Conservation (phyloP, 2,329 filamentous ascomycete species). For the Apiospora pterosperma region DNA sequence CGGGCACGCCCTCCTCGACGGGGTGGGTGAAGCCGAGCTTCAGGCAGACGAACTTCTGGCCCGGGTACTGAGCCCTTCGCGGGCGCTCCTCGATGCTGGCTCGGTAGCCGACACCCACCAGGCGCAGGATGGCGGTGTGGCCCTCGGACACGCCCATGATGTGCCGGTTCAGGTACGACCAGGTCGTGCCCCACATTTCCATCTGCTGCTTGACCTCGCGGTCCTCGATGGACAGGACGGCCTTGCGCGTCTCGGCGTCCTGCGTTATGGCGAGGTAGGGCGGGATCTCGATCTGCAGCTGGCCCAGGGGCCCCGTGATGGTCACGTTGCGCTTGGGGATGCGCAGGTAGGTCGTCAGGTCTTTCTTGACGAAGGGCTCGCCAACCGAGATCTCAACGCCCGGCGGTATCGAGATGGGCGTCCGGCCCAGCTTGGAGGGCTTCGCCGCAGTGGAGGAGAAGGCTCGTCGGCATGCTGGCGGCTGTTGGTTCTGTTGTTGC, state of each 20-base stretch:
- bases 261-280: constrained; percentile 71
- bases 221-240: constrained; percentile 68
- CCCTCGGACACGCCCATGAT: constrained; percentile 95
- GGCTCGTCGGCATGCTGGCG: constrained; percentile 32
- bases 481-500: constrained; percentile 7
- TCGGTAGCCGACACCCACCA: constrained; percentile 94
- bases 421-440: constrained; percentile 81
- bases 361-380: constrained; percentile 52
- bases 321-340: constrained; percentile 66
- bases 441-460: constrained; percentile 71
- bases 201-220: constrained; percentile 68
- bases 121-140: constrained; percentile 85
- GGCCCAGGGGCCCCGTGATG: constrained; percentile 78
- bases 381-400: constrained; percentile 75
- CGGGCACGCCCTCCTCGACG: constrained; percentile 81
- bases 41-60: constrained; percentile 84
- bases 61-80: constrained; percentile 69
- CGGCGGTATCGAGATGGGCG: constrained; percentile 75
- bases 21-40: constrained; percentile 98
- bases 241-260: constrained; percentile 60
- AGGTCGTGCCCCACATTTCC: constrained; percentile 93
- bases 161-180: constrained; percentile 85
- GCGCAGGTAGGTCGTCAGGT: constrained; percentile 57
- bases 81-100: constrained; percentile 79
- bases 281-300: constrained; percentile 75